Conservation (phyloP, 2,329 filamentous ascomycete species). For the Alternaria longipes region DNA sequence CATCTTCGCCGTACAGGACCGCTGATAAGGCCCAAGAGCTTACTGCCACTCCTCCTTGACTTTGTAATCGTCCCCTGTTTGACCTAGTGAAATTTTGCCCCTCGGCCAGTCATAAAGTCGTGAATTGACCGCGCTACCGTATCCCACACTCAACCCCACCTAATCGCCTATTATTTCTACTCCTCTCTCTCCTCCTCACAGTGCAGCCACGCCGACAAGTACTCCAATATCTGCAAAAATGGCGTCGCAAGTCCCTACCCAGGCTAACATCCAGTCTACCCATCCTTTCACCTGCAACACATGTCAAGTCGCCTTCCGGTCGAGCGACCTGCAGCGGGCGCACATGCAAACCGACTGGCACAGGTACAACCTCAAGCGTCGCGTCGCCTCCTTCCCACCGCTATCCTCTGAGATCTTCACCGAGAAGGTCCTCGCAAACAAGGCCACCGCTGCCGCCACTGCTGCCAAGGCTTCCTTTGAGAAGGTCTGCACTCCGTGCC, state of each 20-base stretch:
- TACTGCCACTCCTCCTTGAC: not conserved
- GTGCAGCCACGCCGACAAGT: constrained; percentile 8
- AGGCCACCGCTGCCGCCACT: constrained; percentile 82
- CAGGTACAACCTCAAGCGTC: constrained; percentile 95
- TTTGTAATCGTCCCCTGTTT: constrained; percentile 16
- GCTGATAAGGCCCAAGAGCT: constrained; percentile 7
- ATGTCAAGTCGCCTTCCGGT: constrained; percentile 95
- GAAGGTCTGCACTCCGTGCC: constrained; percentile 80
- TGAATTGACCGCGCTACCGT: constrained; percentile 19
- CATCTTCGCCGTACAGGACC: constrained; percentile 15
- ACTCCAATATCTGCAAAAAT: constrained; percentile 31
- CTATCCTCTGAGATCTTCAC: constrained; percentile 93
- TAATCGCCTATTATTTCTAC: constrained; percentile 32
- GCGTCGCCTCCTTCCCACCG: constrained; percentile 87
- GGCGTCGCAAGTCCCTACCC: constrained; percentile 47
- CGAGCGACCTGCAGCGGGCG: constrained; percentile 88
- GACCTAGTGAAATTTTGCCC: constrained; percentile 27
- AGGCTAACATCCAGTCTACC: constrained; percentile 48
- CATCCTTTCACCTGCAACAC: constrained; percentile 99
- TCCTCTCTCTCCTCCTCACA: constrained; percentile 1
- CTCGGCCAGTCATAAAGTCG: constrained; percentile 35
- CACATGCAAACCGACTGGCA: constrained; percentile 99
- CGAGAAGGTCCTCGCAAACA: constrained; percentile 92
- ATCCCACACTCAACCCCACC: constrained; percentile 39
- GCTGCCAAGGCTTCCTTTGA: constrained; percentile 90